Evolutionary conservation across 2,329 filamentous ascomycete genomes (phyloP).

Genomic region (Rugonectria rugulosa): DNA sequence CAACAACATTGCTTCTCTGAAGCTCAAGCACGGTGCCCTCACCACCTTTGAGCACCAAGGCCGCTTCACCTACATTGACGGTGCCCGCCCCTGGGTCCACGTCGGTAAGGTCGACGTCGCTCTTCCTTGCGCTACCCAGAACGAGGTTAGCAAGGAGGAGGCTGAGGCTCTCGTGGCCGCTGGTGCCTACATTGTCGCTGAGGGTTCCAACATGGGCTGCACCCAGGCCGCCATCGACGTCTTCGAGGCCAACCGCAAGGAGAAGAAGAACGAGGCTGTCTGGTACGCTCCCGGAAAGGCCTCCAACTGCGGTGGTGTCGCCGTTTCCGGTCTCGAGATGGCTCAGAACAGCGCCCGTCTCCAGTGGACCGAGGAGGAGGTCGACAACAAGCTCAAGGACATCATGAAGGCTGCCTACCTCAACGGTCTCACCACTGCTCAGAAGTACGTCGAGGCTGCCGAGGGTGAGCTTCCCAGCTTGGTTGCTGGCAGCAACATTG

Average conservation of each 20-base stretch:
- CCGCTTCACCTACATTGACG: constrained; percentile 86
- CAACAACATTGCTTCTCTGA: constrained; percentile 80
- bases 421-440: constrained; percentile 86
- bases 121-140: constrained; percentile 94
- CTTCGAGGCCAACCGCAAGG: constrained; percentile 81
- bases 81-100: constrained; percentile 90
- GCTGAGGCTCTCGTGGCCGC: constrained; percentile 79
- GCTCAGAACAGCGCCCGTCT: constrained; percentile 94
- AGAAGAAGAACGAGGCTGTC: constrained; percentile 73
- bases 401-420: constrained; percentile 97
- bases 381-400: constrained; percentile 86
- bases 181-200: constrained; percentile 86
- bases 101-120: constrained; percentile 90
- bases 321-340: constrained; percentile 98
- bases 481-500: constrained; percentile 95
- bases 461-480: constrained; percentile 89
- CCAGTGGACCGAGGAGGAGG: constrained; percentile 86
- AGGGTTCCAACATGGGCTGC: constrained; percentile 99
- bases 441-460: constrained; percentile 80
- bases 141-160: constrained; percentile 94
- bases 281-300: constrained; percentile 99
- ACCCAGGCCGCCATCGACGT: constrained; percentile 93
- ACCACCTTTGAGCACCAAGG: constrained; percentile 71
- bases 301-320: constrained; percentile 96
- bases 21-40: constrained; percentile 85